Evolutionary conservation across 768 basidiomycete genomes (phyloP).

Genomic region (Suillus sp.): DNA sequence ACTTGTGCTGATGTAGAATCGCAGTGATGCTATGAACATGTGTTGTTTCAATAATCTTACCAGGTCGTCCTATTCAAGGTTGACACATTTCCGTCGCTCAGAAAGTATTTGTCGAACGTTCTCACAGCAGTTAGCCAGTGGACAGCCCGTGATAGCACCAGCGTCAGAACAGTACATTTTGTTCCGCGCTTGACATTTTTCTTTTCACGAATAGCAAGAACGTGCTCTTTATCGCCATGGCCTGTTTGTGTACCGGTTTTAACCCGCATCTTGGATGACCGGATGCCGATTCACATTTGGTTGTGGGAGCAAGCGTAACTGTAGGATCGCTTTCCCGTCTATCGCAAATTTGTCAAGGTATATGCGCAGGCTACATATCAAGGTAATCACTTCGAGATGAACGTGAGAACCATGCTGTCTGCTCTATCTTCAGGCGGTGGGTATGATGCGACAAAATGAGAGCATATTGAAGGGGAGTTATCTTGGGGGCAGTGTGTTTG

Average conservation of each 20-base stretch:
- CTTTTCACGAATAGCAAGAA: background rate
- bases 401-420: background rate
- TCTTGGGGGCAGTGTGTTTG: no score
- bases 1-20: slow-evolving; percentile 3
- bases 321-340: background rate
- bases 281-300: background rate
- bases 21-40: background rate
- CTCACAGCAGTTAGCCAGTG: background rate
- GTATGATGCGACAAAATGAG: no score
- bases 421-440: no score
- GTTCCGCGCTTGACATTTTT: background rate
- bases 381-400: background rate
- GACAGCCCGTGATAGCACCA: background rate
- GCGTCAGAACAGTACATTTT: background rate
- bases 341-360: background rate
- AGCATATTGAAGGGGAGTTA: no score
- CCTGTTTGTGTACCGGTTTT: background rate
- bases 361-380: background rate
- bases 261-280: background rate
- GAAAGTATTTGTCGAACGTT: background rate
- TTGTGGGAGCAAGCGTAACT: background rate
- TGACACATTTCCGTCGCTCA: background rate
- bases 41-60: background rate
- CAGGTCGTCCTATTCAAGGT: background rate
- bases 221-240: background rate